Conservation (phyloP, 129 eudicot genomes). For the Sambucus nigra region DNA sequence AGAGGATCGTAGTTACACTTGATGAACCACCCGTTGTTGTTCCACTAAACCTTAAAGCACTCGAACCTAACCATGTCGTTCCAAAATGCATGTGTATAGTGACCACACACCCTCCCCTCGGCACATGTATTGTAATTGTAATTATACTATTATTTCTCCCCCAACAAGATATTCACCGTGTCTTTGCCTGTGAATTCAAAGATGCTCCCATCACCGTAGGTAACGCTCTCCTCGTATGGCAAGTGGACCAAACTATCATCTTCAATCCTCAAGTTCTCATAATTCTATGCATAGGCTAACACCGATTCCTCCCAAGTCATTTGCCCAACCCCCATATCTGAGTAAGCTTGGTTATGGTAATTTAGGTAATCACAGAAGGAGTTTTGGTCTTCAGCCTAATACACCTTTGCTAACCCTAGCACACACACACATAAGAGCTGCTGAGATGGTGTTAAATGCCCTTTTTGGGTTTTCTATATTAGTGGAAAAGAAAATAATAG, state of each 20-base stretch:
- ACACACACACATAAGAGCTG: too few species aligned
- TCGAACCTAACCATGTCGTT: slow-evolving; percentile 30
- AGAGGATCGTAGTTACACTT: slow-evolving; percentile 57
- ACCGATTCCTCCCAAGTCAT: too few species aligned
- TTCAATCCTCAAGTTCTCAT: slow-evolving; percentile 38
- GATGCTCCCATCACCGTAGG: slow-evolving; percentile 27
- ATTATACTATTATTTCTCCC: slow-evolving; percentile 27
- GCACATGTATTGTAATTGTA: slow-evolving; percentile 30
- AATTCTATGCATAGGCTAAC: slow-evolving; percentile 24
- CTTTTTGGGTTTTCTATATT: too few species aligned
- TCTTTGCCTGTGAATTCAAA: slow-evolving; percentile 22
- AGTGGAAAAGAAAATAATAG: too few species aligned
- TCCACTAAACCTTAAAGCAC: slow-evolving; percentile 48
- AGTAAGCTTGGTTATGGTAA: slow-evolving; percentile 21
- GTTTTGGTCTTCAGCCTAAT: too few species aligned
- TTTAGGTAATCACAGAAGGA: slow-evolving; percentile 31
- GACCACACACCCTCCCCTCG: slow-evolving; percentile 26
- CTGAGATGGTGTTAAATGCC: too few species aligned
- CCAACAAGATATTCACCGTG: slow-evolving; percentile 41
- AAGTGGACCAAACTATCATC: too few species aligned
- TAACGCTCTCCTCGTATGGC: slow-evolving; percentile 51
- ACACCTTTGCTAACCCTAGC: too few species aligned
- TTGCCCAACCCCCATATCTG: slow-evolving; percentile 8
- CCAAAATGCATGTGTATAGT: slow-evolving; percentile 79
- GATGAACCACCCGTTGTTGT: slow-evolving; percentile 25